Base-by-base conservation (phyloP, 2,329 filamentous ascomycete species). In the Huntiella savannae region DNA sequence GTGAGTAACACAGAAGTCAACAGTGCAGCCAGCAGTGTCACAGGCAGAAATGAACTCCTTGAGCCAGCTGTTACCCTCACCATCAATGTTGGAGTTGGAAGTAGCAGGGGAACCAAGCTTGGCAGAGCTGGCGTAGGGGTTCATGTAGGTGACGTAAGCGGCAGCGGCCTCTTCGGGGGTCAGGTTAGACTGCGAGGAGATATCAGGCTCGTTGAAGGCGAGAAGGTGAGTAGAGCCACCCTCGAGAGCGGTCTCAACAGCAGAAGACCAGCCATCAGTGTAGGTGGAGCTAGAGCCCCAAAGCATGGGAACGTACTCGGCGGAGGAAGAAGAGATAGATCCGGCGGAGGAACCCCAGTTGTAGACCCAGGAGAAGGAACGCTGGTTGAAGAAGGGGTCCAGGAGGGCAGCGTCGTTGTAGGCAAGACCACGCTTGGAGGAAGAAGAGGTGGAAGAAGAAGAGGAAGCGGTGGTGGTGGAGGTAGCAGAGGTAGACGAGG, bases 131-230 rank as follows among this genome's bases (percentile, higher is more conserved):
- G 59, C 54, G 57, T 69, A 76, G 16, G 65, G 64, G 62, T 71
- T 69, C 64, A 80, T 65, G 58, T 64, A 65, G 56, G 67, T 53
- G 46, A 65, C 67, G 60, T 75, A 75, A 22, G 60, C 60, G 1
- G 57, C 35, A n/a, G 73, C 75, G 35, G 75, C 75, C 1, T 55
- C 57, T 4, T 54, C 54, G n/a, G 74, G 62, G 17, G 60, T 58
- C 57, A 79, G 57, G 64, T 77, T 72, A 54, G 74, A 63, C 62
- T 82, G 77, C n/a, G 57, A 57, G 10, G 54, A 53, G 51, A 69
- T 68, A 59, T 84, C 79, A 40, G 75, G 75, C 67, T 84, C 79
- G 68, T 84, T 84, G 71, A 81, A 82, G 59, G 69, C 68, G 56
- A 82, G 68, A 47, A 82, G 59, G 54, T 68, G 65, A 51, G 65